Conservation (phyloP, 495 filamentous ascomycete genomes). For the Podospora didyma region DNA sequence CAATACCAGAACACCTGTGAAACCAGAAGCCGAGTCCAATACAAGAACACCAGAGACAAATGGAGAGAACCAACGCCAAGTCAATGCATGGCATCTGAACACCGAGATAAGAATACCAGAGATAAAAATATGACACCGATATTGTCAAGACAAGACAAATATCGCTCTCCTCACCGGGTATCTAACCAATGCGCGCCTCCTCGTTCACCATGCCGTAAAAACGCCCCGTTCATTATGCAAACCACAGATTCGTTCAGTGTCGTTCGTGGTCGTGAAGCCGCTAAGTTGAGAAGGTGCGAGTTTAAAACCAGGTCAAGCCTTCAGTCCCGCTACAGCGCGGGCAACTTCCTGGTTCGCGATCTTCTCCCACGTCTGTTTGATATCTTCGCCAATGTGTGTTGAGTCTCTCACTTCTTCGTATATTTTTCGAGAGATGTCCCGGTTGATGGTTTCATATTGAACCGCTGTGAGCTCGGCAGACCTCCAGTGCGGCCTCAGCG, state of each 20-base stretch:
- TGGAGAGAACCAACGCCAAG: neutral
- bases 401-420: conserved; percentile 73
- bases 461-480: conserved; percentile 68
- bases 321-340: conserved; percentile 51
- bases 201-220: conserved; percentile 12
- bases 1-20: neutral
- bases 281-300: neutral
- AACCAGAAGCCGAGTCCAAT: neutral
- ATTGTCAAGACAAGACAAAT: neutral
- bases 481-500: conserved; percentile 71
- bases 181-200: conserved; percentile 14
- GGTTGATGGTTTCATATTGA: conserved; percentile 84
- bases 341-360: conserved; percentile 71
- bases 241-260: neutral
- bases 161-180: conserved; percentile 4
- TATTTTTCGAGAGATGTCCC: conserved; percentile 74
- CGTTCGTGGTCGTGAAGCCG: conserved; percentile 8
- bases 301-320: conserved; percentile 25
- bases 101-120: neutral
- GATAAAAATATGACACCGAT: neutral
- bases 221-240: conserved; percentile 5
- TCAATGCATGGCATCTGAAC: neutral
- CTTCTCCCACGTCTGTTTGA: conserved; percentile 60
- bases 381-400: conserved; percentile 47
- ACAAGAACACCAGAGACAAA: neutral